Evolutionary conservation across 2,329 filamentous ascomycete species (phyloP), one percentile per base, ranked within the genome.

Genomic region (Colletotrichum acutatum): DNA sequence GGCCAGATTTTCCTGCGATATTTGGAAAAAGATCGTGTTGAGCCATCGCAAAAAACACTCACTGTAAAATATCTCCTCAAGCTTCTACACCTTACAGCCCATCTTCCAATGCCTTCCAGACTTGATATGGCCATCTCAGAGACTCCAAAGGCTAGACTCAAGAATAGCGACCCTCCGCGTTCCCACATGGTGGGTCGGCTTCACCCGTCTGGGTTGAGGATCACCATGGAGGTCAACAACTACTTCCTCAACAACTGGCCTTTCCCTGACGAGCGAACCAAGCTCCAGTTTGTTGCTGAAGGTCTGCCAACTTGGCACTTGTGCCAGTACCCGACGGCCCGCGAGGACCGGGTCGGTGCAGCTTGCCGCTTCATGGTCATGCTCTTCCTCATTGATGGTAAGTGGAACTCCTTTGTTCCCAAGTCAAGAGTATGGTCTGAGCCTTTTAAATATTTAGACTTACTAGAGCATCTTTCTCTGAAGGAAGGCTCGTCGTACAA

Each of bases 221-320:
- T 59, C 22, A 30, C 57, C 57, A 59, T 30, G 57, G 19, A 59
- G 26, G 61, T 64, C 28, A 64, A 64, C 46, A 64, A 64, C 42
- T 64, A 64, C 61, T 64, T 64, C 26, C 61, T 64, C n/a, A 14
- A 64, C 19, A 30, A 54, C 14, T 64, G 61, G 61, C 61, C 61
- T 6, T 64, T 64, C 19, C 61, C 61, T 19, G 46, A 64, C 8
- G 61, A 64, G 52, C 22, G 61, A 64, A 28, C 61, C 16, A 34
- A 34, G 32, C 61, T 64, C 8, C 16, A 64, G 42, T 64, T 64
- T 42, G 42, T 54, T 12, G 61, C 61, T 26, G 61, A 64, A 37
- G 26, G 61, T 8, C 61, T 64, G 9, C 61, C 61, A 7, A 53
- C 46, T n/a, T 64, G 61, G 61, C 61, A 64, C 22, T 64, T 42